Conservation (phyloP, 176 grass and related monocot genomes). For the Areca catechu region DNA sequence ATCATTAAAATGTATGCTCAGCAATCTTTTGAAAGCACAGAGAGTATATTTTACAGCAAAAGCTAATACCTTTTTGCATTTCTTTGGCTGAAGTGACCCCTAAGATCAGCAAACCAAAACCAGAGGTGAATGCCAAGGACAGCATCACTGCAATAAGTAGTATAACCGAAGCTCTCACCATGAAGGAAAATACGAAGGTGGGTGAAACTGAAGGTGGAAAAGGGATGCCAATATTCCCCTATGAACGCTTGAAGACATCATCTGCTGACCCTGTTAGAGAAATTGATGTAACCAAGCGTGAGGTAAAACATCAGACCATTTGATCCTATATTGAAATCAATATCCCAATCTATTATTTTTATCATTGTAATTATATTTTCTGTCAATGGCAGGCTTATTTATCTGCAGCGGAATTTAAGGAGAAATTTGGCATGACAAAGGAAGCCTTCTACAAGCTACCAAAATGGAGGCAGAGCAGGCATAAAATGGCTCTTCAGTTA, state of each 20-base stretch:
- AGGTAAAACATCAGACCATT: conserved; percentile 34
- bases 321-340: neutral
- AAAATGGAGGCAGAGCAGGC: conserved; percentile 95
- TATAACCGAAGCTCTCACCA: conserved; percentile 29
- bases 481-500: conserved; percentile 84
- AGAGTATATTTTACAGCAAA: too few species aligned
- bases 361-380: neutral
- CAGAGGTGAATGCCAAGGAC: conserved; percentile 50
- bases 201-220: conserved; percentile 47
- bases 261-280: conserved; percentile 55
- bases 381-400: conserved; percentile 50
- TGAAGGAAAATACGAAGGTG: conserved; percentile 79
- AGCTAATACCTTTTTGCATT: conserved; percentile 6
- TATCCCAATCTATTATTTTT: neutral
- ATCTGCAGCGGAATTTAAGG: conserved; percentile 60
- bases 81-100: conserved; percentile 54
- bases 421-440: conserved; percentile 88
- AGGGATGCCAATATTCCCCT: conserved; percentile 59
- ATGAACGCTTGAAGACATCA: conserved; percentile 63
- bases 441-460: conserved; percentile 87
- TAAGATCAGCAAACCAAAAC: conserved; percentile 58
- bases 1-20: conserved; percentile 74
- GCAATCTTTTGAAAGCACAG: too few species aligned
- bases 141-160: conserved; percentile 33
- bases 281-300: conserved; percentile 71